Base-by-base conservation (phyloP, 495 filamentous ascomycete genomes). In the Astrothelium subdiscretum region DNA sequence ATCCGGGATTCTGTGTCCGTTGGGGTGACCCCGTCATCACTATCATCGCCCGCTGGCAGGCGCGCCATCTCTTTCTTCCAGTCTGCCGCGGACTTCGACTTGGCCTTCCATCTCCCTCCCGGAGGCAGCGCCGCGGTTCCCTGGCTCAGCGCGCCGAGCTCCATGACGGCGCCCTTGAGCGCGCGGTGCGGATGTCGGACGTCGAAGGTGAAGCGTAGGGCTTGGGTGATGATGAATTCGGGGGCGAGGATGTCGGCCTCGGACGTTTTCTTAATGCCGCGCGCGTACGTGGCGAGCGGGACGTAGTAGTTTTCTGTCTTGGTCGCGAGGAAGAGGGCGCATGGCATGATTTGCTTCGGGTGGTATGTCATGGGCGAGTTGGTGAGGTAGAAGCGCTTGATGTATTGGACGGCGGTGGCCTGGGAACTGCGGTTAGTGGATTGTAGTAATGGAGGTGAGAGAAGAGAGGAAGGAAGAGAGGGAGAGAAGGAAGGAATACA, bases 291-390 rank as follows among this genome's bases (percentile, higher is more conserved):
- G 8, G 79, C 76, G 15, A 95, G 82, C 20, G 84, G 81, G 52
- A 86, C 82, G 71, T 91, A 90, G 70, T 85, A 81, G 67, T 87
- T 88, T 68, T 98, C 95, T 2, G 89, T 90, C 74, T 98, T 98
- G 60, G 85, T 90, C 26, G 88, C 90, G 63, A 98, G 85, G 80
- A 92, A 97, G 63, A 98, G 81, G 42, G 90, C 87, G 38, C 90
- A 88, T 31, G 87, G 83, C 67, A 95, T 83, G 71, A 98, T 91
- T 61, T 85, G 83, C 65, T 88, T 87, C 0, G 91, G 92, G 64
- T 91, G 88, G 71, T 97, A 95, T 40, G 92, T 96, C 87, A 97
- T 92, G 61, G 89, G 83, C 38, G 88, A 94, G 74, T 96, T 96
- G 63, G 87, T 89, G 27, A 96, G 81, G 75, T 97, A 98, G 79